phyloP scores from a whole-genome alignment of 2,329 filamentous ascomycete genomes.

The Pseudogymnoascus sp. region DNA sequence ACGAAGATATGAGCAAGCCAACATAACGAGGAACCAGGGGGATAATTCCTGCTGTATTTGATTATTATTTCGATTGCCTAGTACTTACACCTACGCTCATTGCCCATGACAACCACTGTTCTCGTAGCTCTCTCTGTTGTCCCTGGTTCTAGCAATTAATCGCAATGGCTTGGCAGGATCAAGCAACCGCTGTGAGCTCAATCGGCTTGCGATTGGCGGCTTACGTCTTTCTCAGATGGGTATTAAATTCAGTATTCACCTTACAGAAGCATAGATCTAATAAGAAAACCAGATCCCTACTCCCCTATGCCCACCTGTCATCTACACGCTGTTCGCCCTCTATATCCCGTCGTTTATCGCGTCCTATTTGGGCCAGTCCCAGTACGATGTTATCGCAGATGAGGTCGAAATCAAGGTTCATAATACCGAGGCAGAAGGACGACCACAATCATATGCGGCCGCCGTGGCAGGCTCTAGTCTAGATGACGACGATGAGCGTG shows the following conservation, averaged over 20 bases:
- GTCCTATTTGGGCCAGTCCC: conserved; percentile 49
- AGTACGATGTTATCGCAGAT: conserved; percentile 51
- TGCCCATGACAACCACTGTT: not conserved
- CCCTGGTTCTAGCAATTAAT: not conserved
- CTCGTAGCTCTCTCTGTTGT: not conserved
- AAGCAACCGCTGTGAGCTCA: conserved; percentile 34
- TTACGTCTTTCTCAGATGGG: conserved; percentile 58
- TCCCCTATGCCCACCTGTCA: conserved; percentile 35
- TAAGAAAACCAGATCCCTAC: conserved; percentile 22
- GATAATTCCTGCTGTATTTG: not conserved
- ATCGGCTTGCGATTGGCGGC: conserved; percentile 42
- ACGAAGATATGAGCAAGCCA: not conserved
- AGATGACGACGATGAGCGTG: conserved; percentile 20
- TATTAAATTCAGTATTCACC: conserved; percentile 29
- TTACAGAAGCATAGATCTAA: conserved; percentile 1
- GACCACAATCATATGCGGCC: conserved; percentile 23
- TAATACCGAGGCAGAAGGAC: conserved; percentile 36
- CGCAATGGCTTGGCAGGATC: conserved; percentile 21
- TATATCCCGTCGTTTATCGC: conserved; percentile 59
- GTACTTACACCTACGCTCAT: not conserved
- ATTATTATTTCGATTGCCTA: not conserved
- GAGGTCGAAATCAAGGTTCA: conserved; percentile 50
- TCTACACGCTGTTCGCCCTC: conserved; percentile 57
- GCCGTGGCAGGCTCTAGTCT: conserved; percentile 22
- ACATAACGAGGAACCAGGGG: not conserved